A percentile compares a stretch with the other conserved stretches of the same genome.
Evolutionary conservation across 148 eudicot genomes (phyloP).

Genomic region (Polygonum aviculare): DNA sequence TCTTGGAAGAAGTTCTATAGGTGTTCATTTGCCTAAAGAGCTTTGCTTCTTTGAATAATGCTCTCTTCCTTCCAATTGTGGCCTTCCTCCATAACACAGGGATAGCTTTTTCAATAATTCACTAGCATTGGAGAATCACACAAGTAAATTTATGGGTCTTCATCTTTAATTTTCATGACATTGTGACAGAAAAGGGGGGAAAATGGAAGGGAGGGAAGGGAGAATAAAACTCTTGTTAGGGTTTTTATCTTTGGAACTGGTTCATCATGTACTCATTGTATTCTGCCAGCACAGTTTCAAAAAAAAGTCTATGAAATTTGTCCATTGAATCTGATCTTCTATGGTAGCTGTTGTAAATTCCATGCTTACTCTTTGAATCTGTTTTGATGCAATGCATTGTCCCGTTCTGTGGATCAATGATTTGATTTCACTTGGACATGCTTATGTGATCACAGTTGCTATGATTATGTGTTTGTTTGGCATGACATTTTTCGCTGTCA

Average conservation of each 20-base stretch:
- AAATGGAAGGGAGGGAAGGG: background rate
- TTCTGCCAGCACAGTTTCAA: background rate
- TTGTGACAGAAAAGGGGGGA: background rate
- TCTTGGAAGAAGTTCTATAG: background rate
- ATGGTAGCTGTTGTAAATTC: background rate
- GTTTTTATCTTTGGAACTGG: background rate
- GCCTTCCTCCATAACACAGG: background rate
- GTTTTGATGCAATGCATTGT: background rate
- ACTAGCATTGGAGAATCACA: constrained; percentile 4
- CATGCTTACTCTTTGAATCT: background rate
- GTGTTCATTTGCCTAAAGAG: background rate
- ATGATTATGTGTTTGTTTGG: too few relatives aligned
- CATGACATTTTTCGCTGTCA: too few relatives aligned
- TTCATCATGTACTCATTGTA: constrained; percentile 8
- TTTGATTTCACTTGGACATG: too few relatives aligned
- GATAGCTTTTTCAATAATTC: constrained; percentile 6
- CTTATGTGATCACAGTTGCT: too few relatives aligned
- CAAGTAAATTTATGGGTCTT: background rate
- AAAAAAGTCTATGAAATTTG: background rate
- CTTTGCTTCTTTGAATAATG: background rate
- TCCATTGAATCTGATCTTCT: background rate
- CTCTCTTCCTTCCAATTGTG: background rate
- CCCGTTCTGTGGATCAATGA: background rate
- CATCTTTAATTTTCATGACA: background rate
- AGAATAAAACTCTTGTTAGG: background rate